Conservation (phyloP, 805 yeast genomes). For the Metschnikowia lunata region DNA sequence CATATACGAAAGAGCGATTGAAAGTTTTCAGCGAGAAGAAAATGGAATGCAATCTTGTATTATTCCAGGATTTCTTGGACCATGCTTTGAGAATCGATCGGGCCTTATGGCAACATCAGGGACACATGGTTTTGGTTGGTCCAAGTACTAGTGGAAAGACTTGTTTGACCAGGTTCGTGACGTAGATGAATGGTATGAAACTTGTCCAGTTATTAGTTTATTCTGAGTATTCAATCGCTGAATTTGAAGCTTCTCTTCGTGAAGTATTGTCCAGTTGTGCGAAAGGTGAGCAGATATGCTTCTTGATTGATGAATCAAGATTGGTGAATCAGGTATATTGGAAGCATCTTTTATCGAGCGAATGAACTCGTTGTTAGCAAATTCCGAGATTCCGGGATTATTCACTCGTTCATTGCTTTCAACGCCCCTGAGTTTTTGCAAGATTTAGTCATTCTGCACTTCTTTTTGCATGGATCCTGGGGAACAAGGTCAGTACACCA, state of each 20-base stretch:
- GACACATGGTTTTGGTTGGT: slow-evolving; percentile 84
- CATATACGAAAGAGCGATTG: slow-evolving; percentile 57
- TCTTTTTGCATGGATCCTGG: too few relatives aligned
- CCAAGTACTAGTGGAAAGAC: slow-evolving; percentile 79
- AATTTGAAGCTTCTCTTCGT: slow-evolving; percentile 66
- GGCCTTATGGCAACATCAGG: slow-evolving; percentile 79
- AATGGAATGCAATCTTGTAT: slow-evolving; percentile 51
- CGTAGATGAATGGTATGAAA: slow-evolving; percentile 83
- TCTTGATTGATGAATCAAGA: slow-evolving; percentile 79
- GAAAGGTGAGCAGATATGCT: slow-evolving; percentile 59
- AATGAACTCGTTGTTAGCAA: slow-evolving; percentile 90
- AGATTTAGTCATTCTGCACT: too few relatives aligned
- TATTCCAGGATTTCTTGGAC: slow-evolving; percentile 68
- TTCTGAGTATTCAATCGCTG: slow-evolving; percentile 47
- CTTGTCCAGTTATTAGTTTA: slow-evolving; percentile 56
- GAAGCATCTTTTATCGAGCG: slow-evolving; percentile 81
- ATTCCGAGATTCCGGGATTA: slow-evolving; percentile 87
- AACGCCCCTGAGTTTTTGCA: too few relatives aligned
- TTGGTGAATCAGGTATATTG: too few relatives aligned
- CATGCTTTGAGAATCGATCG: slow-evolving; percentile 78
- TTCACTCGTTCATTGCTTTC: too few relatives aligned
- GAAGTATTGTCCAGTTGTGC: slow-evolving; percentile 43
- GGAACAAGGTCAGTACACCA: too few relatives aligned
- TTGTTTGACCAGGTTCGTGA: slow-evolving; percentile 71
- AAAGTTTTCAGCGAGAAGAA: slow-evolving; percentile 77